phyloP scores from a whole-genome alignment of 1,139 yeast genomes.

The Scheffersomyces illinoinensis region DNA sequence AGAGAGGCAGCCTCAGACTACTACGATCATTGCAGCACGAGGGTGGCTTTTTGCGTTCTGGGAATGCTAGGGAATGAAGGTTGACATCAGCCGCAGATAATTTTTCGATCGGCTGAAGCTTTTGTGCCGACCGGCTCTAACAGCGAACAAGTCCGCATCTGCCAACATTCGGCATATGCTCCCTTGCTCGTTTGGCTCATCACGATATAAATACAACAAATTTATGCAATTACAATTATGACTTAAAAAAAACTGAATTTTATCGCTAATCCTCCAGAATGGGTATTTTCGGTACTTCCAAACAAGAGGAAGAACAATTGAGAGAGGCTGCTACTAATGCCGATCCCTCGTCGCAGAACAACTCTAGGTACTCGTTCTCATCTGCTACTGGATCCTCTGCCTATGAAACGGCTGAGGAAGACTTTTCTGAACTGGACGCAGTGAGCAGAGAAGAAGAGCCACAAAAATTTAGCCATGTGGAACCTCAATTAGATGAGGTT shows the following conservation, averaged over 20 bases:
- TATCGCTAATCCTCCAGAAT: background rate
- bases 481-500: background rate
- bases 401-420: slow-evolving; percentile 41
- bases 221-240: background rate
- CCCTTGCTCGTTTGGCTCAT: background rate
- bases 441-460: background rate
- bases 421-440: background rate
- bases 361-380: slow-evolving; percentile 4
- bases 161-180: background rate
- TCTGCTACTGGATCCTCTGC: slow-evolving; percentile 18
- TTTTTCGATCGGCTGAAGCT: background rate
- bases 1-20: too few relatives aligned
- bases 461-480: background rate
- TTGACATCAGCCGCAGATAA: background rate
- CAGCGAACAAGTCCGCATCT: background rate
- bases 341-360: background rate
- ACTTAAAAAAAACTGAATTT: background rate
- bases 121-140: background rate
- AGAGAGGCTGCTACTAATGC: slow-evolving; percentile 28
- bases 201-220: background rate
- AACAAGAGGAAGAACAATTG: slow-evolving; percentile 38
- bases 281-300: slow-evolving; percentile 35
- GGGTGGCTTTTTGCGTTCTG: background rate
- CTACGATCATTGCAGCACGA: too few relatives aligned
- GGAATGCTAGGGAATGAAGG: background rate